Base-by-base conservation (phyloP, 768 basidiomycete genomes). In the Mycena galericulata region DNA sequence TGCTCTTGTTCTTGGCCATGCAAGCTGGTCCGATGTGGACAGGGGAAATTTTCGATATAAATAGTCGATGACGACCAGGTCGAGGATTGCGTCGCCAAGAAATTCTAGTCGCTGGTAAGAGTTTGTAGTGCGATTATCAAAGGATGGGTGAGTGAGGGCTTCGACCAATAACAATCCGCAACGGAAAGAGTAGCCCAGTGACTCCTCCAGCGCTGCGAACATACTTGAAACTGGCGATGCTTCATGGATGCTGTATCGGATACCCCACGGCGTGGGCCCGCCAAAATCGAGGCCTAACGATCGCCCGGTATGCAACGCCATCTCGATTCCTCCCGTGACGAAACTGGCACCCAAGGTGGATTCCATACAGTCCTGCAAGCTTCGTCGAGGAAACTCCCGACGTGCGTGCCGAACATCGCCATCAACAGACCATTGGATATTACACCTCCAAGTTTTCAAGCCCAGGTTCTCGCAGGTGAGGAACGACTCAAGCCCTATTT, bases 41-140 rank as follows among this genome's bases (percentile, higher is more conserved):
- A 82, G 64, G 0, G 93, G 90, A 67, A 89, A 95, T 73, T 88
- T 89, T 68, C 84, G 80, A 78, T 86, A 94, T 27, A 96, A 84
- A 72, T 92, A 90, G 22, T 89, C 82, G 75, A 92, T 85, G 41
- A 95, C 88, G 46, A 90, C 92, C 29, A 94, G 77, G 71, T 93
- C 89, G 29, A 93, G 82, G 29, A 94, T 78, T 34, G 92, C 93
- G 75, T 97, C 96, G 34, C 96, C 96, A 3, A 97, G 84, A 72
- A 95, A 96, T 73, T 97, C 96, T 14, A 96, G 81, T 17, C 96
- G 87, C 68, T 97, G 92, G 77, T 97, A 97, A 3, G 92, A 93
- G 8, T 87, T 53, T 18, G 67, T 72, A 4, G n/a, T 53, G 27
- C 56, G 53, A 40, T 71, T 65, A 20, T 68, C 82, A 72, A 93